Evolutionary conservation across 768 basidiomycete species (phyloP).

Genomic region (Pholiota microspora): DNA sequence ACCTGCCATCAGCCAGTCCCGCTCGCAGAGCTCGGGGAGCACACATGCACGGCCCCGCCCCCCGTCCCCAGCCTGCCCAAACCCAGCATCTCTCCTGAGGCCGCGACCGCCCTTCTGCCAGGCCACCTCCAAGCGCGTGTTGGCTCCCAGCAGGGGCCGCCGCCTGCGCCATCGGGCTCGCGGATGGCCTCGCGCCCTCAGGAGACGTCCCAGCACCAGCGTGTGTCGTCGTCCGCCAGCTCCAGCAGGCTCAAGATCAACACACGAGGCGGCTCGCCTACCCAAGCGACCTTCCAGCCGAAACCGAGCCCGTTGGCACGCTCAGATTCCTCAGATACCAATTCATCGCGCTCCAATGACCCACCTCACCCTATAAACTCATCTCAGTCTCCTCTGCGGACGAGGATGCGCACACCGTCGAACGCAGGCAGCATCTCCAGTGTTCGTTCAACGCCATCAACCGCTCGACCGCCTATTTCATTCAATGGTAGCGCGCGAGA

Average conservation of each 20-base stretch:
- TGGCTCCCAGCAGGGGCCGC: background rate
- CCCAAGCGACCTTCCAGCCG: slow-evolving; percentile 25
- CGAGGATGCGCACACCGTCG: slow-evolving; percentile 15
- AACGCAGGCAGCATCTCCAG: slow-evolving; percentile 11
- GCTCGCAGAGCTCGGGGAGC: slow-evolving; percentile 71
- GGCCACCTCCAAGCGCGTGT: slow-evolving; percentile 40
- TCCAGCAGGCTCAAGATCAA: slow-evolving; percentile 31
- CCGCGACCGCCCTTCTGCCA: slow-evolving; percentile 46
- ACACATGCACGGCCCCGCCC: slow-evolving; percentile 60
- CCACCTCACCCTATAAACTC: slow-evolving; percentile 18
- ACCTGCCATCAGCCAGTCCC: slow-evolving; percentile 71
- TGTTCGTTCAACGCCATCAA: slow-evolving; percentile 18
- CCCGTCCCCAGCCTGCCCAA: slow-evolving; percentile 42
- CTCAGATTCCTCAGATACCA: background rate
- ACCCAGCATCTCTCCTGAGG: slow-evolving; percentile 37
- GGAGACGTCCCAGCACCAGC: slow-evolving; percentile 20
- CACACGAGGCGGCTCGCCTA: slow-evolving; percentile 23
- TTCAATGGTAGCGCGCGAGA: slow-evolving; percentile 11
- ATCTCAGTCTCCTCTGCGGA: background rate
- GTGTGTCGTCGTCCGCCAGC: slow-evolving; percentile 21
- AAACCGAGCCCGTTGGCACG: slow-evolving; percentile 37
- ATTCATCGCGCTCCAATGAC: background rate
- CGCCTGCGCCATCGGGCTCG: background rate
- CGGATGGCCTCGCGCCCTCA: slow-evolving; percentile 29
- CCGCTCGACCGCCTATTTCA: slow-evolving; percentile 21